Percentiles rank a stretch among this genome's conserved stretches.
phyloP scores from a whole-genome alignment of 2,329 filamentous ascomycete genomes.

The Penicillium sp. region DNA sequence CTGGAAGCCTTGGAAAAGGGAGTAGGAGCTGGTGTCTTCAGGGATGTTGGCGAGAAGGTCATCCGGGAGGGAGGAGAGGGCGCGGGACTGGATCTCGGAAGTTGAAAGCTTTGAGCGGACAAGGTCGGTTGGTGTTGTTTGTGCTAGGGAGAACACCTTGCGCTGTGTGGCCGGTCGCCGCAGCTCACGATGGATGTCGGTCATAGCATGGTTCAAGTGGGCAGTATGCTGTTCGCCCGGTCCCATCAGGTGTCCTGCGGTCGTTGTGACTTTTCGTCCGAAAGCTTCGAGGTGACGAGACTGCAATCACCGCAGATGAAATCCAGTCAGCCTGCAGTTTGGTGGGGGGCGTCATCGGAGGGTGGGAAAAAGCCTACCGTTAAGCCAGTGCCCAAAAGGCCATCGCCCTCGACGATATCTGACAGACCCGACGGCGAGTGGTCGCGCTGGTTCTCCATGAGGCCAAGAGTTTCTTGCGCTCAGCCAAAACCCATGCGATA shows the following conservation, averaged over 20 bases:
- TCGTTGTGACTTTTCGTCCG: slow-evolving; percentile 89
- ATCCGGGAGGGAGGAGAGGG: slow-evolving; percentile 82
- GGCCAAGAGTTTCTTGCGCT: slow-evolving; percentile 18
- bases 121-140: slow-evolving; percentile 88
- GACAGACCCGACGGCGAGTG: slow-evolving; percentile 46
- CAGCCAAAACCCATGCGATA: slow-evolving; percentile 30
- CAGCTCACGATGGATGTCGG: slow-evolving; percentile 84
- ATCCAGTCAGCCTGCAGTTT: slow-evolving; percentile 6
- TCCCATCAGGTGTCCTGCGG: slow-evolving; percentile 83
- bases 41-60: slow-evolving; percentile 87
- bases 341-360: slow-evolving; percentile 8
- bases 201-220: slow-evolving; percentile 84
- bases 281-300: slow-evolving; percentile 88
- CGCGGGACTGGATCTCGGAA: slow-evolving; percentile 89
- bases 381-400: slow-evolving; percentile 48
- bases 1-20: slow-evolving; percentile 94
- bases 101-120: slow-evolving; percentile 89
- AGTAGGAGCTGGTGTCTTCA: slow-evolving; percentile 80
- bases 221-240: slow-evolving; percentile 55
- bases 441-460: slow-evolving; percentile 47
- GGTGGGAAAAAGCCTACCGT: slow-evolving; percentile 38
- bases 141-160: slow-evolving; percentile 85
- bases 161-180: slow-evolving; percentile 80
- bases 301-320: slow-evolving; percentile 46
- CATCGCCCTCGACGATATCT: slow-evolving; percentile 43